phyloP scores from a whole-genome alignment of 106 monocot genomes.

The Dioscorea zingiberensis region DNA sequence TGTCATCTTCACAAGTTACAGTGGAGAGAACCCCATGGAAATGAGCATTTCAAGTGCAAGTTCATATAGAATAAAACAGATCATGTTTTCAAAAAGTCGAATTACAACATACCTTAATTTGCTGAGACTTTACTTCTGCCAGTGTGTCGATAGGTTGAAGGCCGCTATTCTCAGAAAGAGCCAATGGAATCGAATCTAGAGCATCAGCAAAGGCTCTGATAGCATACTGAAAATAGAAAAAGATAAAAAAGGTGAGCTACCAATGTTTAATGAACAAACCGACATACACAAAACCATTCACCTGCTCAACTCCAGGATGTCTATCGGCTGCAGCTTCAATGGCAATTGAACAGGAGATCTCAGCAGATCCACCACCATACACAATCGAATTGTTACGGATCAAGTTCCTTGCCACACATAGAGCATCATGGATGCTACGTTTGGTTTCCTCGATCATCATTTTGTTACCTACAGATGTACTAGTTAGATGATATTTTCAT shows the following conservation, averaged over 20 bases:
- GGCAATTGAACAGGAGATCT: conserved; percentile 92
- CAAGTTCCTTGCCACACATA: conserved; percentile 92
- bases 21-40: too few relatives aligned
- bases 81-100: neutral
- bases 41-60: too few relatives aligned
- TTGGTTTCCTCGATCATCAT: conserved; percentile 99
- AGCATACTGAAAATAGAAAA: conserved; percentile 54
- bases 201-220: conserved; percentile 95
- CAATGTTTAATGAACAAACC: neutral
- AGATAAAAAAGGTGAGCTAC: neutral
- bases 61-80: too few relatives aligned
- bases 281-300: conserved; percentile 11
- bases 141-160: conserved; percentile 87
- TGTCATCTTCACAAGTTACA: too few relatives aligned
- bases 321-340: conserved; percentile 91
- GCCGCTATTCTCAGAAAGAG: conserved; percentile 91
- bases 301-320: conserved; percentile 94
- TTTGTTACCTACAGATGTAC: conserved; percentile 60
- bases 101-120: conserved; percentile 68
- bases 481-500: too few relatives aligned
- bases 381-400: conserved; percentile 97
- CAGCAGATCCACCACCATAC: conserved; percentile 97
- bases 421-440: conserved; percentile 88
- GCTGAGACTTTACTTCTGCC: conserved; percentile 84
- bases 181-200: conserved; percentile 82